Base-by-base conservation (phyloP, 2,329 filamentous ascomycete species). In the Fusarium praegraminearum region DNA sequence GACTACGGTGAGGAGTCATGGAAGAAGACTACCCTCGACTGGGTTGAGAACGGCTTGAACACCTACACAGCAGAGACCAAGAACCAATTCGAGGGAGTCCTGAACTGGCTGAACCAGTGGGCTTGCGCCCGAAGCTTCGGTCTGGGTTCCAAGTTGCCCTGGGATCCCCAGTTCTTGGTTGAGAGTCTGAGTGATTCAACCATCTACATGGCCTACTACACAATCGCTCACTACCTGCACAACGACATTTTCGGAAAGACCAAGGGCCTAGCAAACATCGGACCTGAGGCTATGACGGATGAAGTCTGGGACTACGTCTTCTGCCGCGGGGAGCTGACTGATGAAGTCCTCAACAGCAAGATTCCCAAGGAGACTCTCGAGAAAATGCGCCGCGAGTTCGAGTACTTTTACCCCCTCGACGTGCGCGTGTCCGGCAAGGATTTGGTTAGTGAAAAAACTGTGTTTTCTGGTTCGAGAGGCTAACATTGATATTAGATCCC, bases 251-350 rank as follows among this genome's bases (percentile, higher is more conserved):
- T 93, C 72, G 96, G 96, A 54, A 89, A 89, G 73, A 86, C 88
- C 46, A 86, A 87, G 71, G 94, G 93, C 69, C 76, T 86, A 35
- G 85, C 90, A 54, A 88, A 91, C 67, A 86, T 98, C 71, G 87
- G 86, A 44, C 84, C 93, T 2, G 93, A 96, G 61, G 93, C 98
- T 80, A 94, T 98, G 91, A 93, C 87, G 11, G 94, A 98, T 71
- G 93, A 97, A 74, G 93, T 97, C 47, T 99, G 94, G 94, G 95
- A 99, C 81, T 98, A 97, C 78, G 83, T 98, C 72, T 98, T 98
- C 83, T 91, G 89, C 77, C 89, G 93, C 59, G 88, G 89, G 20
- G 90, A 93, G 50, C 80, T 91, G 57, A 86, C 85, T 66, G 87
- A 94, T 30, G 88, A 91, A 18, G 82, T 93, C 38, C 79, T 90